Evolutionary conservation across 768 basidiomycete species (phyloP).

Genomic region (Arthromyces matolae): DNA sequence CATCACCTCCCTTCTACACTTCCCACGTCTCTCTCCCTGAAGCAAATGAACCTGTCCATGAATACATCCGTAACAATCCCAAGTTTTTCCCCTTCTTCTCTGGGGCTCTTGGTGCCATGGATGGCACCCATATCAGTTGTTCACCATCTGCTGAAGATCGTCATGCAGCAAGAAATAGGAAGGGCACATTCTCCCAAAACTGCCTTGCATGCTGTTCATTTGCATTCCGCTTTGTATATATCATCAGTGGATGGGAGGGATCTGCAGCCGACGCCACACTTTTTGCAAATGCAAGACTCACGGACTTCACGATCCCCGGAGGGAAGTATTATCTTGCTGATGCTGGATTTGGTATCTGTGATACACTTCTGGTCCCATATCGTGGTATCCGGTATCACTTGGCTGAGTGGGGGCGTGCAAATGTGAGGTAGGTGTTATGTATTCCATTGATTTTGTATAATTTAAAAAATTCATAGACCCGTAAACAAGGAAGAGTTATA

Average conservation of each 20-base stretch:
- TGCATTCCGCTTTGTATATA: too few species aligned
- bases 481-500: conserved; percentile 20
- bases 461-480: too few species aligned
- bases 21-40: conserved; percentile 13
- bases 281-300: conserved; percentile 20
- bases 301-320: conserved; percentile 23
- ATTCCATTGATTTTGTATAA: too few species aligned
- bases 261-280: too few species aligned
- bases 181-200: too few species aligned
- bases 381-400: conserved; percentile 34
- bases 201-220: too few species aligned
- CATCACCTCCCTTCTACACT: conserved; percentile 16
- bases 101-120: conserved; percentile 30
- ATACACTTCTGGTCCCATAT: conserved; percentile 33
- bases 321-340: conserved; percentile 33
- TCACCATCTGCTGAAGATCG: conserved; percentile 19
- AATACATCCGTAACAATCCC: too few species aligned
- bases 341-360: conserved; percentile 31
- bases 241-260: too few species aligned
- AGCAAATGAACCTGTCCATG: conserved; percentile 3
- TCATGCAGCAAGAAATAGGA: too few species aligned
- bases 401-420: conserved; percentile 28
- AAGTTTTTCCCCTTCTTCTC: conserved; percentile 30
- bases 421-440: not conserved
- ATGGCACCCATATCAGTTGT: conserved; percentile 28